These are phyloP conservation scores for Nitzschia sp. DNA, from an alignment of 108 stramenopile species.

Conservation along the genomic window DNA sequence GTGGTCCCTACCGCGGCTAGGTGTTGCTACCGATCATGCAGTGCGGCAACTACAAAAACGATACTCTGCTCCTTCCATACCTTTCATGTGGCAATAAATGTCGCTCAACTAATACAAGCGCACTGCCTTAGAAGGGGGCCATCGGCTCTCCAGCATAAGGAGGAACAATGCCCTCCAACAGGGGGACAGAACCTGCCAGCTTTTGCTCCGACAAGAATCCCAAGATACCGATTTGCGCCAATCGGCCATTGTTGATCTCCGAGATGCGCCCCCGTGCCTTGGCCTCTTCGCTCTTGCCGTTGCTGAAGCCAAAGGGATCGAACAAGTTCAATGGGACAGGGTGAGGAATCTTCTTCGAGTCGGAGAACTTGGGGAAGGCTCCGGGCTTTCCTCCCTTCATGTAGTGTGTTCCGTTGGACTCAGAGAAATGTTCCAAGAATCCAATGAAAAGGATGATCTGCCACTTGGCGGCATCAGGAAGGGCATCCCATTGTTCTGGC, in stretches of 20 bases:
- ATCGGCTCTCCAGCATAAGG: slow-evolving; percentile 67
- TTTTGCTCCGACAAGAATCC: slow-evolving; percentile 74
- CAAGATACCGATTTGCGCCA: slow-evolving; percentile 76
- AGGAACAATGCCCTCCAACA: slow-evolving; percentile 65
- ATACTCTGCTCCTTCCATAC: too few relatives aligned
- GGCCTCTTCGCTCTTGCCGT: slow-evolving; percentile 52
- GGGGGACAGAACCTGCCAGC: slow-evolving; percentile 74
- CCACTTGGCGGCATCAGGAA: slow-evolving; percentile 83
- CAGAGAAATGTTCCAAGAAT: slow-evolving; percentile 79
- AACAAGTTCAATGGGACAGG: slow-evolving; percentile 78
- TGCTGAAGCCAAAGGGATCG: slow-evolving; percentile 71
- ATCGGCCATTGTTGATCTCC: slow-evolving; percentile 82
- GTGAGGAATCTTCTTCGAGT: slow-evolving; percentile 61
- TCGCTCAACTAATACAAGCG: too few relatives aligned
- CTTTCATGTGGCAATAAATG: neutral
- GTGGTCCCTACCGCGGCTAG: neutral
- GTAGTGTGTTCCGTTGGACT: slow-evolving; percentile 72
- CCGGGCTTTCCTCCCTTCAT: slow-evolving; percentile 80
- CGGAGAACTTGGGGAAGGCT: slow-evolving; percentile 64
- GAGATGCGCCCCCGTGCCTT: slow-evolving; percentile 62
- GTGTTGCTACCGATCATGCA: too few relatives aligned
- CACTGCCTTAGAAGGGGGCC: slow-evolving; percentile 47
- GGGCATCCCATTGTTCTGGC: slow-evolving; percentile 81
- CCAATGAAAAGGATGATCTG: slow-evolving; percentile 85
- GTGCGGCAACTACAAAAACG: neutral